Conservation (phyloP, 2,329 filamentous ascomycete species). For the Piedraia hortae region DNA sequence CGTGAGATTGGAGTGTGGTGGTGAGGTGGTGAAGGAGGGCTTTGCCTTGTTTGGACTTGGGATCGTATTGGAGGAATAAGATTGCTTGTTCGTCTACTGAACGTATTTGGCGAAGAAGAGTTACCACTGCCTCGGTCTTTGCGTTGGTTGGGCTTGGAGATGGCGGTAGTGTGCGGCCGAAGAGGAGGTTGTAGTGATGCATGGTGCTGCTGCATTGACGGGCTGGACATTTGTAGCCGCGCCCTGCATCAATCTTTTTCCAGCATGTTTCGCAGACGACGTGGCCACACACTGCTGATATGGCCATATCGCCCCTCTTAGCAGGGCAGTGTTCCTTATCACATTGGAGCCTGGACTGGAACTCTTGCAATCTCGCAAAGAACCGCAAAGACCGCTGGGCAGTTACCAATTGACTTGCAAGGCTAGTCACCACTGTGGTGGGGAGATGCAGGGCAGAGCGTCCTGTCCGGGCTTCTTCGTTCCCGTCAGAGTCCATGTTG, state of each 20-base stretch:
- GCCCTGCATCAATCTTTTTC: conserved; percentile 3
- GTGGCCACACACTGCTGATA: conserved; percentile 26
- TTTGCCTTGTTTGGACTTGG: too few species aligned
- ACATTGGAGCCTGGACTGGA: conserved; percentile 1
- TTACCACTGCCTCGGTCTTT: conserved; percentile 22
- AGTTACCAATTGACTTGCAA: conserved; percentile 5
- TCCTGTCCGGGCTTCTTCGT: too few species aligned
- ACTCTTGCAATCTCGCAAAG: conserved; percentile 4
- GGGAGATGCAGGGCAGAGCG: too few species aligned
- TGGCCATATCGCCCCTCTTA: conserved; percentile 3
- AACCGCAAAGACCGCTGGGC: conserved; percentile 6
- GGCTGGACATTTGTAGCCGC: conserved; percentile 14
- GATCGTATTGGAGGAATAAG: conserved; percentile 26
- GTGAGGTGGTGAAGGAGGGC: conserved; percentile 13
- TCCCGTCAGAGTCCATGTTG: background rate
- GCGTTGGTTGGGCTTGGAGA: conserved; percentile 12
- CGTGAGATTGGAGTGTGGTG: conserved; percentile 9
- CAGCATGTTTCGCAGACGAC: conserved; percentile 19
- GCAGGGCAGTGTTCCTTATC: background rate
- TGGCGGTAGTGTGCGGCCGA: conserved; percentile 8
- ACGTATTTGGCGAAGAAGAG: conserved; percentile 17
- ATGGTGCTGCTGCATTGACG: conserved; percentile 16
- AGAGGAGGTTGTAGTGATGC: conserved; percentile 16
- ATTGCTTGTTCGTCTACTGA: conserved; percentile 22
- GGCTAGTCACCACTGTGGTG: conserved; percentile 3